phyloP scores from a whole-genome alignment of 345 rosid species.

The Rhodomyrtus tomentosa region DNA sequence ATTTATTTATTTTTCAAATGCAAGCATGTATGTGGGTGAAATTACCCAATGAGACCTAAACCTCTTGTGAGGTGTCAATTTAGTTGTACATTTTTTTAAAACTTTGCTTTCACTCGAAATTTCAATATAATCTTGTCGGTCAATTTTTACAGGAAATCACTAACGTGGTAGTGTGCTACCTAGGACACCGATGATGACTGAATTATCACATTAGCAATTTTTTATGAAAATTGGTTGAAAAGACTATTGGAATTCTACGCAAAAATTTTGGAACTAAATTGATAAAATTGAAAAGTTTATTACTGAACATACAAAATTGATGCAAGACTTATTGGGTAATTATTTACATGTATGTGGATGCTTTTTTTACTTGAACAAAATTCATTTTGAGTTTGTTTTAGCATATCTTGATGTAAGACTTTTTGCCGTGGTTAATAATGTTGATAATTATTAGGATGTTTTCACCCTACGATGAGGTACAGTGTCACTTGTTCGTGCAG shows the following conservation, averaged over 20 bases:
- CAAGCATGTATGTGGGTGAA: not conserved
- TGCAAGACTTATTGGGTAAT: not conserved
- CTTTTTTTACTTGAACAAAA: too few species aligned
- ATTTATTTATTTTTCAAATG: not conserved
- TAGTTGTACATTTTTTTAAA: fast-evolving
- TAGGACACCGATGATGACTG: not conserved
- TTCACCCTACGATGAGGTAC: not conserved
- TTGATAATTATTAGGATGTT: not conserved
- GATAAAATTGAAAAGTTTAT: not conserved
- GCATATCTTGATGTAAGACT: not conserved
- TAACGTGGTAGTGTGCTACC: fast-evolving
- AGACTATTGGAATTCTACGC: not conserved
- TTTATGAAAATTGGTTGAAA: not conserved
- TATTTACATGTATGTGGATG: not conserved
- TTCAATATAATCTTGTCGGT: fast-evolving
- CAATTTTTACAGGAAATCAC: not conserved
- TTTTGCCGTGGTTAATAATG: not conserved
- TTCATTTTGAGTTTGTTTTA: too few species aligned
- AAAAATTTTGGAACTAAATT: fast-evolving
- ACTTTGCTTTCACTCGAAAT: not conserved
- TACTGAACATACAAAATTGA: not conserved
- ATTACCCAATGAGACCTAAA: not conserved
- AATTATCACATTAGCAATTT: fast-evolving
- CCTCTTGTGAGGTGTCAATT: not conserved
- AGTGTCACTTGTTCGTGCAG: fast-evolving